A percentile compares a stretch with the other conserved stretches of the same genome.
Evolutionary conservation across 2,329 filamentous ascomycete genomes (phyloP).

Genomic region (Incumbomyces delicatus): DNA sequence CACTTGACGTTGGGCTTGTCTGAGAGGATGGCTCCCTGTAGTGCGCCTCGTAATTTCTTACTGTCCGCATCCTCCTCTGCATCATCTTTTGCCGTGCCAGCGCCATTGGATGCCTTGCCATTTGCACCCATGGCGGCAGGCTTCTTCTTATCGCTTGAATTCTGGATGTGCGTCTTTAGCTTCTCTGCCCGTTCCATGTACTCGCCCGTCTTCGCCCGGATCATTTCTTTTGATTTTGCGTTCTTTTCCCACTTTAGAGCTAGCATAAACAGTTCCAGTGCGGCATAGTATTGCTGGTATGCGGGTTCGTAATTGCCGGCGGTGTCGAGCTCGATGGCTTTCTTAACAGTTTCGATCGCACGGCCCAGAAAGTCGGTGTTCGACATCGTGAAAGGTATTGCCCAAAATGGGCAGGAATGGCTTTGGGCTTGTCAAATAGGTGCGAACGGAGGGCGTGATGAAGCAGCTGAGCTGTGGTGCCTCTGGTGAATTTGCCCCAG

Average conservation of each 20-base stretch:
- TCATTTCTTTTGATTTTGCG: conserved; percentile 91
- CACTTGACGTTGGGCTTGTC: conserved; percentile 95
- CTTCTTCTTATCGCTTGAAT: conserved; percentile 49
- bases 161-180: conserved; percentile 77
- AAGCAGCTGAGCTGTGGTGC: too few relatives aligned
- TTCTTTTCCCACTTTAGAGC: conserved; percentile 99
- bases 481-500: too few relatives aligned
- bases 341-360: conserved; percentile 93
- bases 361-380: conserved; percentile 94
- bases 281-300: conserved; percentile 90
- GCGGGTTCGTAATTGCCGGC: conserved; percentile 94
- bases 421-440: neutral
- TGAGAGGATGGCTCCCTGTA: conserved; percentile 83
- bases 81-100: conserved; percentile 52
- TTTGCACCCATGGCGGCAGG: conserved; percentile 43
- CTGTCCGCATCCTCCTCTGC: conserved; percentile 75
- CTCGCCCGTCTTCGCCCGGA: conserved; percentile 84
- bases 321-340: conserved; percentile 93
- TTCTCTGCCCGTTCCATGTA: conserved; percentile 99
- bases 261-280: conserved; percentile 96
- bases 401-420: neutral
- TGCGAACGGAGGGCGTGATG: too few relatives aligned
- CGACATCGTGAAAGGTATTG: conserved; percentile 54
- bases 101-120: conserved; percentile 41
- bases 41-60: conserved; percentile 87